Base-by-base conservation (phyloP, 768 basidiomycete genomes). In the Serendipita indica region DNA sequence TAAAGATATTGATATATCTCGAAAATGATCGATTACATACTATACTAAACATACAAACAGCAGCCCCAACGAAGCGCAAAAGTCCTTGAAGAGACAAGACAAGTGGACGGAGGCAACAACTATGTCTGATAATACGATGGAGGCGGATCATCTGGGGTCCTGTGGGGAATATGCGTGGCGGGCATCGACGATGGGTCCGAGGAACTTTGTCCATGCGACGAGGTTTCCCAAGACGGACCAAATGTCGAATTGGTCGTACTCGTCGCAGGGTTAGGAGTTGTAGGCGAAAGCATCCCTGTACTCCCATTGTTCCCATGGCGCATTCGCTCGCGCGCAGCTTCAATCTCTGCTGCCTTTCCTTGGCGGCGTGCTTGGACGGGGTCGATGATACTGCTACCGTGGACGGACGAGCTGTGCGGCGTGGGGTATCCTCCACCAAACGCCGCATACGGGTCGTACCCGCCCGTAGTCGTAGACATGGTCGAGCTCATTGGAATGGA, bases 71-170 rank as follows among this genome's bases (percentile, higher is more conserved):
- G n/a, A n/a, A n/a, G n/a, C n/a, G n/a, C n/a, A n/a, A n/a, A n/a
- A n/a, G n/a, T n/a, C n/a, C n/a, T n/a, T n/a, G n/a, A n/a, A n/a
- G n/a, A n/a, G n/a, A n/a, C n/a, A n/a, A n/a, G n/a, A n/a, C n/a
- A n/a, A n/a, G 27, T 18, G 16, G 16, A n/a, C 3, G 41, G 16
- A 43, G 27, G 16, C 3, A 4, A 43, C n/a, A 6, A n/a, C 41
- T 43, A 43, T 43, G 41, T 18, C 41, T 54, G 49, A 10, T 54
- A n/a, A 54, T 54, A 54, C 49, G 49, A 54, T 6, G 49, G 49
- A 7, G 49, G 49, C 49, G 49, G 49, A 5, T 54, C 49, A n/a
- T 54, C 49, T 10, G 49, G 49, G n/a, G 49, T 30, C 22, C 30
- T 54, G 22, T 3, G n/a, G 22, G 7, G 6, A 22, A 25, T 32